Evolutionary conservation across 345 rosid genomes (phyloP), one percentile per base, ranked within the genome.

Genomic region (Rhodamnia rubescens): DNA sequence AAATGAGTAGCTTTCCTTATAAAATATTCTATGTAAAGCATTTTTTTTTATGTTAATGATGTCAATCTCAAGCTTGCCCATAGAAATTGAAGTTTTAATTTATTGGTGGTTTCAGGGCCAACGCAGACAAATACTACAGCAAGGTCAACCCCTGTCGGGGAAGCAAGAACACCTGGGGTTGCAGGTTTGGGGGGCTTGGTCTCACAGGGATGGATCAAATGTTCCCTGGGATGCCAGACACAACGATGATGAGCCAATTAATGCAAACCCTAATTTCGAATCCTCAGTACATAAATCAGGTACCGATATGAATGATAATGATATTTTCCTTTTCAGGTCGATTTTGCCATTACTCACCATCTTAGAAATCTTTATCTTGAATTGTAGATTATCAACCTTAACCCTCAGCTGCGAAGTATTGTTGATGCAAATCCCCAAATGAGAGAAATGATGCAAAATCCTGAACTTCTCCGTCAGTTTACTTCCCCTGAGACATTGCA

Each of bases 281-380:
- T 89, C 98, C 98, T 52, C 94, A 96, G 82, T 92, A 95, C 88
- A 88, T 95, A 93, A 96, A 94, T 89, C 98, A 95, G 98, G 98
- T 93, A 90, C 27, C 53, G 24, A 20, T 47, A n/a, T 29, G 21
- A 42, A 44, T 52, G 47, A 82, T 58, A 52, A 21, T 44, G 56
- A 36, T 24, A 24, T 32, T 69, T 32, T 32, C 36, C 21, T 27
- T 16, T 69, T 69, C 47, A 32, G 78, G 78, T 32, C 12, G 7
- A 69, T 44, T 69, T 32, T 32, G 78, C 47, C 5, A 16, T 36
- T 21, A 32, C 20, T 32, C 78, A 69, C 24, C 18, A 32, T 64
- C 78, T 69, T 69, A 69, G 44, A 69, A 84, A 82, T 55, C 44
- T 56, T 69, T 24, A 74, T 47, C 18, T 49, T 87, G 84, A 22